phyloP scores from a whole-genome alignment of 208 protist genomes.

The Novymonas esmeraldas region DNA sequence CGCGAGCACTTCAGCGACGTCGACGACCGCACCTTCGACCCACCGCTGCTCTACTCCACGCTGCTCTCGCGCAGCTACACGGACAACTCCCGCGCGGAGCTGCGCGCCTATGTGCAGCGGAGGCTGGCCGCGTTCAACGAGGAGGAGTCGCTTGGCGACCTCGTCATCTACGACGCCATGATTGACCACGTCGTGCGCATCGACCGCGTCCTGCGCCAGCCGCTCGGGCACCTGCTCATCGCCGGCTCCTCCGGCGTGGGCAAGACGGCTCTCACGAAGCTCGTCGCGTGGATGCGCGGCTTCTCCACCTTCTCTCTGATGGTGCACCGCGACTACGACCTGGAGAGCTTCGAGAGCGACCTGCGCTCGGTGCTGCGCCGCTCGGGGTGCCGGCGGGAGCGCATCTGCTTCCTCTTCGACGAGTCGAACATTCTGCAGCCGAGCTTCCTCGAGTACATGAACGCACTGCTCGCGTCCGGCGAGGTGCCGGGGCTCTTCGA shows the following conservation, averaged over 20 bases:
- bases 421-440: conserved; percentile 98
- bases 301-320: conserved; percentile 97
- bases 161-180: conserved; percentile 98
- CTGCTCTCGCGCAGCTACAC: conserved; percentile 94
- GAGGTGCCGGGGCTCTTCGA: conserved; percentile 99
- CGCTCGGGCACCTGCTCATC: conserved; percentile 97
- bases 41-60: conserved; percentile 97
- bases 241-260: conserved; percentile 97
- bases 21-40: conserved; percentile 49
- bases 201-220: conserved; percentile 98
- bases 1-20: conserved; percentile 86
- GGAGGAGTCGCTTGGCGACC: conserved; percentile 93
- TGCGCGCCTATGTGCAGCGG: conserved; percentile 93
- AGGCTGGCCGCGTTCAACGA: conserved; percentile 95
- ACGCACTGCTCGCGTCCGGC: conserved; percentile 98
- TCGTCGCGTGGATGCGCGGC: conserved; percentile 98
- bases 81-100: conserved; percentile 82
- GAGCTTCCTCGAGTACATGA: conserved; percentile 99
- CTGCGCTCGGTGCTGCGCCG: conserved; percentile 96
- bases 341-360: conserved; percentile 98
- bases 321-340: conserved; percentile 96
- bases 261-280: conserved; percentile 98
- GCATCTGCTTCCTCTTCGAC: conserved; percentile 99
- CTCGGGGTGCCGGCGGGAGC: conserved; percentile 96
- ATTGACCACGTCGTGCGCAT: conserved; percentile 99